These are phyloP conservation scores for Mycena vulgaris DNA, from an alignment of 768 basidiomycete species.

Conservation along the genomic window DNA sequence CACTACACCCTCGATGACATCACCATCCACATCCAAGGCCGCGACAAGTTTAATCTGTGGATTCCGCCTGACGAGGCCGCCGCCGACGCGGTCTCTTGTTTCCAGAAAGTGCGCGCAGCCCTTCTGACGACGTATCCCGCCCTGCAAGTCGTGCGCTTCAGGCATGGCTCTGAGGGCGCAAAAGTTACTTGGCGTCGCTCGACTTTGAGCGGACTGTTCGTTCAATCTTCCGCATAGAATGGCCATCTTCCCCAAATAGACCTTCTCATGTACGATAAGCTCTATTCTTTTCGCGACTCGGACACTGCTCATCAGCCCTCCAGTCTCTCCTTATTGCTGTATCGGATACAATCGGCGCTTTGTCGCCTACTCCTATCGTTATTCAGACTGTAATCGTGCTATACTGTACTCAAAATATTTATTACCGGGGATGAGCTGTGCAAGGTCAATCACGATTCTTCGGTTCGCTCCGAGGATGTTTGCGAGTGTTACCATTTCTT, in stretches of 20 bases:
- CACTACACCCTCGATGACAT: constrained; percentile 20
- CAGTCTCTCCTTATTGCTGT: too few relatives aligned
- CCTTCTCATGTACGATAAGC: too few relatives aligned
- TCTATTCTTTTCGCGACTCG: too few relatives aligned
- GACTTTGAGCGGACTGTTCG: constrained; percentile 20
- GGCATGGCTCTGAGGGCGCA: constrained; percentile 28
- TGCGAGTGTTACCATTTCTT: constrained; percentile 3
- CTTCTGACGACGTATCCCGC: constrained; percentile 20
- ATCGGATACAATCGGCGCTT: too few relatives aligned
- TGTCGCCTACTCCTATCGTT: not conserved
- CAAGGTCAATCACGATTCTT: too few relatives aligned
- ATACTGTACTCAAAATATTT: not conserved
- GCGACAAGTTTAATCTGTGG: constrained; percentile 37
- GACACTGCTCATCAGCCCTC: too few relatives aligned
- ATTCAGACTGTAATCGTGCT: not conserved
- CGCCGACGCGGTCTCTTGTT: constrained; percentile 31
- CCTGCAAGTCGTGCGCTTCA: constrained; percentile 21
- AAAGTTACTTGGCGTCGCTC: constrained; percentile 29
- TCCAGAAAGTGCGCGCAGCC: constrained; percentile 21
- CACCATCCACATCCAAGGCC: constrained; percentile 33
- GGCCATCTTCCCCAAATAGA: too few relatives aligned
- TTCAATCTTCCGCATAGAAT: constrained; percentile 16
- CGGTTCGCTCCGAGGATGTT: too few relatives aligned
- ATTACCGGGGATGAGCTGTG: too few relatives aligned
- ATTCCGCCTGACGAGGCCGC: constrained; percentile 34